Evolutionary conservation across 2,329 filamentous ascomycete species (phyloP), one percentile per base, ranked within the genome.

Genomic region (Rugonectria rugulosa): DNA sequence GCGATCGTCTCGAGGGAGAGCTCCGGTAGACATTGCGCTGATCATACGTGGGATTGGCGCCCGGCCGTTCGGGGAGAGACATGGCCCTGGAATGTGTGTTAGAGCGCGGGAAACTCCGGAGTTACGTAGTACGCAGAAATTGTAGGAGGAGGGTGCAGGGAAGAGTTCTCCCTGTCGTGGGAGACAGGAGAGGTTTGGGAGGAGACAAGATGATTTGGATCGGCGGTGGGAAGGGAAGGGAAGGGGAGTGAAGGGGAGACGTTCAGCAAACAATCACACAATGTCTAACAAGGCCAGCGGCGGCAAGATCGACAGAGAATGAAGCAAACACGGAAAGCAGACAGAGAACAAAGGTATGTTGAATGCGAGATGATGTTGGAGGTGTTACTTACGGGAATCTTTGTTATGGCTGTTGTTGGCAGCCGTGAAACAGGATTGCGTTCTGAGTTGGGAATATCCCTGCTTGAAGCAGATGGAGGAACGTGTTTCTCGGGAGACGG

Each of bases 51-150:
- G 86, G 81, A 64, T 79, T 81, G 64, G 82, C 82, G 69, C 86
- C 85, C 54, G 89, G 89, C 73, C 88, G 82, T 71, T 84, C 79
- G 60, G 84, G 83, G 62, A 85, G 80, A 75, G 84, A 85, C 85
- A 88, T 88, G 69, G 67, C 77, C 70, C 77, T 80, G 60, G 34
- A 53, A 38, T 49, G 17, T 20, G 48, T 48, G 57, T 68, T 66
- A 67, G 67, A 62, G 57, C 44, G n/a, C 23, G 54, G 45, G 21
- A 15, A 42, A 32, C 47, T 37, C 38, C 49, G 27, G 23, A 21
- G 43, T n/a, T n/a, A n/a, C 26, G 34, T 29, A 20, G 48, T 43
- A 26, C 24, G 52, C 44, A 12, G 34, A 42, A 45, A 40, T 42
- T 31, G 46, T 43, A 50, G 49, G 26, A 24, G 46, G 49, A 40